Conservation (phyloP, 1,284 basidiomycete genomes). For the Pholiota adiposa region DNA sequence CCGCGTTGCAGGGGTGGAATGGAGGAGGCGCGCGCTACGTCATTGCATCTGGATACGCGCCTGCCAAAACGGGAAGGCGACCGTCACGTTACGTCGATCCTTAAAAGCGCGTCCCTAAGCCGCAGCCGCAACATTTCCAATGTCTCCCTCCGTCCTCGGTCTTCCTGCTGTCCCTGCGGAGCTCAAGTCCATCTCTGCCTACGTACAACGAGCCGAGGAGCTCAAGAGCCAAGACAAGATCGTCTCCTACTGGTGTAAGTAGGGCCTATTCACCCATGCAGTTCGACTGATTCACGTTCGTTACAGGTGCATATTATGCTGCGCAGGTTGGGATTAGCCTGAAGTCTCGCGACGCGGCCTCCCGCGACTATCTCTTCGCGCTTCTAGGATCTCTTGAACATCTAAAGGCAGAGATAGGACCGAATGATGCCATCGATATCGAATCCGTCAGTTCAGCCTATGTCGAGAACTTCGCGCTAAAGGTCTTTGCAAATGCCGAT, state of each 20-base stretch:
- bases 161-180: constrained; percentile 59
- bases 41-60: constrained; percentile 21
- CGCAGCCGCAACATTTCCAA: constrained; percentile 8
- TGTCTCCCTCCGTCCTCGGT: constrained; percentile 42
- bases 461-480: constrained; percentile 93
- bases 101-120: constrained; percentile 21
- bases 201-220: constrained; percentile 90
- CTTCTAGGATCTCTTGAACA: constrained; percentile 83
- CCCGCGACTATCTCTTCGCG: constrained; percentile 73
- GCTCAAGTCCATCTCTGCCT: constrained; percentile 73
- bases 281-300: constrained; percentile 4
- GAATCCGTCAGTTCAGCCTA: constrained; percentile 87
- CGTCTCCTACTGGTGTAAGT: constrained; percentile 94
- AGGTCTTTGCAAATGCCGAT: constrained; percentile 89
- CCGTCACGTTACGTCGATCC: constrained; percentile 21
- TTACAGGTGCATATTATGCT: constrained; percentile 85
- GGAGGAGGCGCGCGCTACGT: constrained; percentile 20
- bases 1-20: constrained; percentile 19
- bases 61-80: constrained; percentile 6
- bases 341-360: constrained; percentile 61
- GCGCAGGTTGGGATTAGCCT: constrained; percentile 84
- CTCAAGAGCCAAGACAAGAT: constrained; percentile 81
- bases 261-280: constrained; percentile 7
- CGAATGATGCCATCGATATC: constrained; percentile 83
- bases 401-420: constrained; percentile 77